These are phyloP conservation scores for Waltergamsia citrina DNA, from an alignment of 2,329 filamentous ascomycete genomes.

Conservation along the genomic window DNA sequence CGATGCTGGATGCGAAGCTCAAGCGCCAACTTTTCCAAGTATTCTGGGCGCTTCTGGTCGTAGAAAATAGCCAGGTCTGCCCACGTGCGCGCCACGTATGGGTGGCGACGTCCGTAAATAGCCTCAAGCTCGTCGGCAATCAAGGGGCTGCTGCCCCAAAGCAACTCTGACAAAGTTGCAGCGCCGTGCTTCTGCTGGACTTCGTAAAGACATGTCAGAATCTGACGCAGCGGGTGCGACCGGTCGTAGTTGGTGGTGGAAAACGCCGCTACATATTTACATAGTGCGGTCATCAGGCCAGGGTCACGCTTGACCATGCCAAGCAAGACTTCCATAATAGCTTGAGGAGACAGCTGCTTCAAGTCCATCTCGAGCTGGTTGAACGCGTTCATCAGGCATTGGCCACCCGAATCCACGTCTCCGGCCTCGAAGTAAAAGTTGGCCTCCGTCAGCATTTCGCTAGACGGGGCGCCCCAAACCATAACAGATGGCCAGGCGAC, in stretches of 20 bases:
- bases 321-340: constrained; percentile 30
- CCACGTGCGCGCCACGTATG: constrained; percentile 32
- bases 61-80: constrained; percentile 30
- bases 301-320: constrained; percentile 33
- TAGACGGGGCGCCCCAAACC: constrained; percentile 33
- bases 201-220: constrained; percentile 32
- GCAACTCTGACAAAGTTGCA: constrained; percentile 28
- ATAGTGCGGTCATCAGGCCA: constrained; percentile 34
- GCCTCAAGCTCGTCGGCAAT: constrained; percentile 34
- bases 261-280: constrained; percentile 33
- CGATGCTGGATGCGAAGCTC: constrained; percentile 25
- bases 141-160: constrained; percentile 29
- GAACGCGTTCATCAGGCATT: constrained; percentile 30
- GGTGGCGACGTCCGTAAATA: constrained; percentile 31
- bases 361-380: constrained; percentile 31
- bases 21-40: constrained; percentile 23
- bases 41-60: constrained; percentile 23
- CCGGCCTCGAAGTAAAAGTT: constrained; percentile 30
- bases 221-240: constrained; percentile 30
- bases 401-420: constrained; percentile 27
- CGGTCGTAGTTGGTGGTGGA: constrained; percentile 32
- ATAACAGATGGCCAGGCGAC: constrained; percentile 30
- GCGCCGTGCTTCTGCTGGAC: constrained; percentile 35
- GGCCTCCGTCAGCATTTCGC: constrained; percentile 31
- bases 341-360: constrained; percentile 30